phyloP scores from a whole-genome alignment of 1,284 basidiomycete species.

The Termitomyces sp. region DNA sequence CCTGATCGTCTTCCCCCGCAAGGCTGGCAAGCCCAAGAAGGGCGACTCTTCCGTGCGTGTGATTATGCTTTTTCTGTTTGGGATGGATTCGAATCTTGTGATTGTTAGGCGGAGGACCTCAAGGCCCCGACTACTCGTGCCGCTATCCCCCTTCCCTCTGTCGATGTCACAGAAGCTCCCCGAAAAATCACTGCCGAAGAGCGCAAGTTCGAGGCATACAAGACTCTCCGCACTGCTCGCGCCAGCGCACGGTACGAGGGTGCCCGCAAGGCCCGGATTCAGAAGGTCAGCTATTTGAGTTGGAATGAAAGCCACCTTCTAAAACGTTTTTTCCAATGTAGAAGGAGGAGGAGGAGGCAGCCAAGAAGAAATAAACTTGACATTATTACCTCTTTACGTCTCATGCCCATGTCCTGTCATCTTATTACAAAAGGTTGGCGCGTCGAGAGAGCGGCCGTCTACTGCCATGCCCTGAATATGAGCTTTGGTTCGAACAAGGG shows the following conservation, averaged over 20 bases:
- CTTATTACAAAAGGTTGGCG: conserved; percentile 15
- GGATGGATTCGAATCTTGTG: conserved; percentile 7
- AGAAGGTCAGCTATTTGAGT: conserved; percentile 57
- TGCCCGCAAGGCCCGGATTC: conserved; percentile 73
- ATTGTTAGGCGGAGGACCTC: conserved; percentile 76
- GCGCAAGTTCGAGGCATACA: conserved; percentile 86
- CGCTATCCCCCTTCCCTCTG: conserved; percentile 64
- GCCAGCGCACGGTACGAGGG: conserved; percentile 86
- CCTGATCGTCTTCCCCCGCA: conserved; percentile 93
- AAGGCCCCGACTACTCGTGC: conserved; percentile 74
- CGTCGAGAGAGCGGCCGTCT: conserved; percentile 20
- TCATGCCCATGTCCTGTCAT: conserved; percentile 23
- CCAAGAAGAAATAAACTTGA: conserved; percentile 81
- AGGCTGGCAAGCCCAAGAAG: conserved; percentile 93
- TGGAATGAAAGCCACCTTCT: neutral
- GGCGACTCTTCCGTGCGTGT: conserved; percentile 83
- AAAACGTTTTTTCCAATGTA: conserved; percentile 26
- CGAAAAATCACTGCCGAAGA: conserved; percentile 94
- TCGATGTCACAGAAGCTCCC: conserved; percentile 76
- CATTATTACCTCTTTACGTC: conserved; percentile 25
- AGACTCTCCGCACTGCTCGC: conserved; percentile 84
- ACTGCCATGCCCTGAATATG: conserved; percentile 29
- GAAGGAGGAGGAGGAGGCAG: conserved; percentile 90
- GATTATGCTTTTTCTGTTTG: neutral
- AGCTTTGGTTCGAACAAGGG: conserved; percentile 10